Percentiles rank a stretch among this genome's conserved stretches.
Conservation (phyloP, 345 rosid genomes). For the Kandelia obovata region DNA sequence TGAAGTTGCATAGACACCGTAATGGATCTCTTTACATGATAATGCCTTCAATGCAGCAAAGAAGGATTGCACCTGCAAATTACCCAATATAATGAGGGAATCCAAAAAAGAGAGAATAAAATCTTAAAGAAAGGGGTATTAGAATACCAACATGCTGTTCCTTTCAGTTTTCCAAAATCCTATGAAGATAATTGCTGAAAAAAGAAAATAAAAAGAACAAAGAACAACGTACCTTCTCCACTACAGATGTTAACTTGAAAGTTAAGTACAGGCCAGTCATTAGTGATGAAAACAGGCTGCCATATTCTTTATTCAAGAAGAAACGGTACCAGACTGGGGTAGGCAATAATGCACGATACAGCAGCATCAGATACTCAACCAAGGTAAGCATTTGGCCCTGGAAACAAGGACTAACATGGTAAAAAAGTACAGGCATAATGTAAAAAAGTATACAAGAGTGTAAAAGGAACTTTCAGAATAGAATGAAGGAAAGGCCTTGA, state of each 20-base stretch:
- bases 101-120: background rate
- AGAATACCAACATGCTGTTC: background rate
- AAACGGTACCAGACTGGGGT: constrained; percentile 91
- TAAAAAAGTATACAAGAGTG: background rate
- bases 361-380: constrained; percentile 61
- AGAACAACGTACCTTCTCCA: constrained; percentile 53
- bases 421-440: constrained; percentile 1
- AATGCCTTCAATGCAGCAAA: constrained; percentile 45
- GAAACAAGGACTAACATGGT: constrained; percentile 5
- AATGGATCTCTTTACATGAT: constrained; percentile 51
- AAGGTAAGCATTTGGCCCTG: constrained; percentile 85
- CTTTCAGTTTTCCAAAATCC: background rate
- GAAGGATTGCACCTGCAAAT: constrained; percentile 48
- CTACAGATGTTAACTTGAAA: constrained; percentile 74
- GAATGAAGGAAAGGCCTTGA: too few species aligned
- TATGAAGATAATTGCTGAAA: background rate
- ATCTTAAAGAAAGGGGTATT: background rate
- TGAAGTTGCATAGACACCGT: constrained; percentile 52
- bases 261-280: constrained; percentile 80
- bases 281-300: constrained; percentile 80
- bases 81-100: background rate
- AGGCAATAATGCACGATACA: constrained; percentile 78
- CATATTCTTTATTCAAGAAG: constrained; percentile 80
- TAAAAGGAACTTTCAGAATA: background rate
- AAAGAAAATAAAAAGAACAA: background rate